Percentiles rank a stretch among this genome's conserved stretches.
Evolutionary conservation across 768 basidiomycete species (phyloP).

Genomic region (Panaeolus papilionaceus): DNA sequence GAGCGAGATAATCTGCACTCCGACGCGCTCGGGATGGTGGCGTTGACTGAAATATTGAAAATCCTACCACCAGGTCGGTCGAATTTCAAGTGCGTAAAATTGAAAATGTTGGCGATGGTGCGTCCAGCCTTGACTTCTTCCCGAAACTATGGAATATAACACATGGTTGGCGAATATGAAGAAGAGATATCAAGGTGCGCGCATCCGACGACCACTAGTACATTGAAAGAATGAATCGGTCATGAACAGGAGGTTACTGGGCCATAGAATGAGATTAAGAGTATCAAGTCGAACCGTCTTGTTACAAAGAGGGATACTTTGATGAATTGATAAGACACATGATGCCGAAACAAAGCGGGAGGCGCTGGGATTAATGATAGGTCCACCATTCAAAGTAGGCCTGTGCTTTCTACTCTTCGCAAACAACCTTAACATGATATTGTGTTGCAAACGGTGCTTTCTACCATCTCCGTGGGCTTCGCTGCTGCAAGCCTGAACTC

Average conservation of each 20-base stretch:
- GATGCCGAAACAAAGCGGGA: slow-evolving; percentile 33
- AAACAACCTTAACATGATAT: too few species aligned
- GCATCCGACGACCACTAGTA: not conserved
- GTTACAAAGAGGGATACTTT: not conserved
- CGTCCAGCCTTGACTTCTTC: not conserved
- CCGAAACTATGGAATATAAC: not conserved
- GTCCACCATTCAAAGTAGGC: slow-evolving; percentile 47
- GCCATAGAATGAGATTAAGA: slow-evolving; percentile 32
- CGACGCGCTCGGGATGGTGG: not conserved
- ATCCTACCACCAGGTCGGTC: not conserved
- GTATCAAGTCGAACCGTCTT: slow-evolving; percentile 37
- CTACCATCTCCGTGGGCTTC: slow-evolving; percentile 51
- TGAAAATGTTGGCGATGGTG: not conserved
- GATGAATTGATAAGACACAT: too few species aligned
- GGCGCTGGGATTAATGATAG: slow-evolving; percentile 30
- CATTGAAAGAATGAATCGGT: too few species aligned
- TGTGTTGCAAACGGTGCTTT: too few species aligned
- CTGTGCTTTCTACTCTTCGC: too few species aligned
- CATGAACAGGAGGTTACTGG: slow-evolving; percentile 47
- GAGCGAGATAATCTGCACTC: not conserved
- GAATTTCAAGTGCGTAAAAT: not conserved
- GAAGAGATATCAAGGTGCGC: too few species aligned
- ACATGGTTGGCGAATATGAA: not conserved
- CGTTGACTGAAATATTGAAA: not conserved
- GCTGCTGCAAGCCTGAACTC: slow-evolving; percentile 51